Base-by-base conservation (phyloP, 805 yeast genomes). In the Candida ovalis region DNA sequence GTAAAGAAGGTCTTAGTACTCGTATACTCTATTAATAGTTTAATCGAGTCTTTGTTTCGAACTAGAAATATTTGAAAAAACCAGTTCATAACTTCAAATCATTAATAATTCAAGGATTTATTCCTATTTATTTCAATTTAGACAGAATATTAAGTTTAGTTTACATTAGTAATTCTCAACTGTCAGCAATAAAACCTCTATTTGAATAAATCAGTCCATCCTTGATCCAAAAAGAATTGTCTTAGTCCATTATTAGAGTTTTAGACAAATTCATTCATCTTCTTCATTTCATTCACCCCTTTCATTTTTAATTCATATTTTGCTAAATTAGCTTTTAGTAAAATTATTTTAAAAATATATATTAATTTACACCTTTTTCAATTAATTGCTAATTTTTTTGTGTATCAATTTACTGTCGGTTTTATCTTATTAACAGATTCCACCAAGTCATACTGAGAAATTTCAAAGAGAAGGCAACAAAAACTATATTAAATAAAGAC, bases 401-500 rank as follows among this genome's bases (percentile, higher is more conserved):
- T 32, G 17, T 8, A 35, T 30, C n/a, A 5, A 30, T 5, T 30
- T 30, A 30, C 35, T 15, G 7, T 21, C 12, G 38, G 12, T 19
- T 35, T 12, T 10, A 12, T 13, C 6, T n/a, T n/a, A 32, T 35
- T 18, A n/a, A n/a, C 21, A 17, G 21, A 5, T 35, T 35, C 22
- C 12, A 35, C 18, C 42, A 39, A 32, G 21, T 42, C 43, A 33
- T 40, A 44, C 23, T 37, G 40, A 27, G 40, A 46, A 33, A 41
- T 32, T 39, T 33, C 33, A 36, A 27, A 41, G 4, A 46, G 24
- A 36, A 30, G n/a, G n/a, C n/a, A n/a, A n/a, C n/a, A 36, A 42
- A 42, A 15, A 30, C 4, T 30, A 10, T 12, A 30, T 30, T 4
- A 30, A 30, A 30, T n/a, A 15, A 25, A 10, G 28, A 30, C 35